Evolutionary conservation across 2,329 filamentous ascomycete species (phyloP), one percentile per base, ranked within the genome.

Genomic region (Cytospora mali): DNA sequence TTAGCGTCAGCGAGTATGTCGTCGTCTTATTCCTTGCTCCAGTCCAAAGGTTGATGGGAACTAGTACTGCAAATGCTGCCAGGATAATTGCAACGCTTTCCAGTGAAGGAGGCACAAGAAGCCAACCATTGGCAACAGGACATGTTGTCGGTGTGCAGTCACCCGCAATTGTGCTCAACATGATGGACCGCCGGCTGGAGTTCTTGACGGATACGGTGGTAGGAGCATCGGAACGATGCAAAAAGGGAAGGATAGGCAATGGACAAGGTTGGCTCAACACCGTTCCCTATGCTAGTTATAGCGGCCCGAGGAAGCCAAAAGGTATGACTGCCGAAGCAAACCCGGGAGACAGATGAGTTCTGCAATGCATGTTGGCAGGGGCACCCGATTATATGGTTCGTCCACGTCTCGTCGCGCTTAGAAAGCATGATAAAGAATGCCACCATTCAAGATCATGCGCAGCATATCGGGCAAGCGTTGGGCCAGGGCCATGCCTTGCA

Each of bases 1-100:
- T 70, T 58, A 84, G 66, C 2, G 73, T 69, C 1, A 72, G 70
- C 2, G 79, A 73, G 70, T 82, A 82, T 5, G 77, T 59, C 0
- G 73, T 72, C 29, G 77, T 80, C 51, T 59, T 68, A 35, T 64
- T 69, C 5, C 69, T 68, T 53, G 68, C 57, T 2, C 67, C 69
- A 1, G 66, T 66, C 55, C 67, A 72, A 3, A 70, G n/a, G 33
- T 67, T 68, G 54, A 69, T 57, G 4, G 67, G 67, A 18, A 69
- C 58, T 14, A 72, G 62, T 28, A 68, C 57, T 35, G 68, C 65
- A 49, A 72, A 72, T 21, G 69, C 67, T 31, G 67, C 68, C 9
- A 73, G 64, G 31, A 73, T 66, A 18, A 72, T 66, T 27, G 64
- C 67, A 39, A 65, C 69, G 13, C 69, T 69, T 10, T 62, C 69